Base-by-base conservation (phyloP, 768 basidiomycete genomes). In the Leccinum barrowsii region DNA sequence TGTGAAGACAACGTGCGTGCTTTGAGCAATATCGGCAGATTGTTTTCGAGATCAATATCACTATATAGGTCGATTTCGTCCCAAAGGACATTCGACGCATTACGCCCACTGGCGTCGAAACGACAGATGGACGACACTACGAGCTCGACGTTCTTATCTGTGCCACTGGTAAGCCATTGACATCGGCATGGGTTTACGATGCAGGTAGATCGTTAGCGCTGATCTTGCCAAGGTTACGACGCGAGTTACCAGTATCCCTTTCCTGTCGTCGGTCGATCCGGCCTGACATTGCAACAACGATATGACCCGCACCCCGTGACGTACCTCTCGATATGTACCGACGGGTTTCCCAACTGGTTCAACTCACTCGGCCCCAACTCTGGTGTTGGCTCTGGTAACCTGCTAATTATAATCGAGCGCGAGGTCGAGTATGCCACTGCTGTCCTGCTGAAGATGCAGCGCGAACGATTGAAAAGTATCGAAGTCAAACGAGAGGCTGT, bases 331-430 rank as follows among this genome's bases (percentile, higher is more conserved):
- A 66, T 87, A 32, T 78, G 81, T 21, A 77, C 83, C 19, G 82
- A 85, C 49, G 83, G 82, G 7, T 87, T 87, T 70, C 87, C 87
- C n/a, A 88, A 86, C 70, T 82, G 80, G 79, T 87, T 87, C 75
- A 74, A 79, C 55, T 65, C 74, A 19, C 65, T 82, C 8, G 85
- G 86, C 0, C 85, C 86, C 2, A 86, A 85, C 66, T 75, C 82
- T 0, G 76, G 62, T 7, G 77, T 85, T 15, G 84, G 82, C 2
- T 74, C 81, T 0, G 84, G 85, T 0, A 82, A 81, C 17, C 68
- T 87, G 12, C 64, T 86, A 2, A 68, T 82, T 17, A 42, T 87
- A 1, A 74, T 83, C 34, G 85, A 87, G 66, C 72, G 76, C 17
- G 79, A 47, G 62, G 77, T 84, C 4, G 80, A 82, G 32, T 87